Percentiles rank a stretch among this genome's conserved stretches.
Evolutionary conservation across 306 rosid species (phyloP).

Genomic region (Quercus gilva): DNA sequence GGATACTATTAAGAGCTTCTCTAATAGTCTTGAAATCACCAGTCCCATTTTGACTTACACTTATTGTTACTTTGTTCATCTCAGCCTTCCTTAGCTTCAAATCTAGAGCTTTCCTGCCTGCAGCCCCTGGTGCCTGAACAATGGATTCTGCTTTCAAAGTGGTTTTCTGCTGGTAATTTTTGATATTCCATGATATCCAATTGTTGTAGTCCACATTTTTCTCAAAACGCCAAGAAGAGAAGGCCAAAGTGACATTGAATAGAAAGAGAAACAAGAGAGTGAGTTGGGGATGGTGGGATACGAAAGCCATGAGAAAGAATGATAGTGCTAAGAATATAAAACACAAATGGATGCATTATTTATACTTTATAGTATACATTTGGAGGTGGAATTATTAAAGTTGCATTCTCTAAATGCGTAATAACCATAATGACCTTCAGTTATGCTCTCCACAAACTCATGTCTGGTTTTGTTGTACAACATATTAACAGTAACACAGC

Average conservation of each 20-base stretch:
- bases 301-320: slow-evolving; percentile 38
- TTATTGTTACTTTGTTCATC: slow-evolving; percentile 40
- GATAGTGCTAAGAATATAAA: not conserved
- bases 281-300: slow-evolving; percentile 9
- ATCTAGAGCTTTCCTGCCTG: slow-evolving; percentile 25
- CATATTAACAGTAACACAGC: too few relatives aligned
- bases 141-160: slow-evolving; percentile 13
- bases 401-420: not conserved
- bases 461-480: too few relatives aligned
- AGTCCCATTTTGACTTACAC: slow-evolving; percentile 43
- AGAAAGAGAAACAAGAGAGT: slow-evolving; percentile 26
- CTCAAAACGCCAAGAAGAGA: slow-evolving; percentile 21
- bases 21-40: slow-evolving; percentile 51
- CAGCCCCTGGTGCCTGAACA: not conserved
- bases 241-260: slow-evolving; percentile 1
- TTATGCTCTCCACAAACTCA: too few relatives aligned
- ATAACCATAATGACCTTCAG: slow-evolving; percentile 18
- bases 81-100: slow-evolving; percentile 44
- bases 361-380: not conserved
- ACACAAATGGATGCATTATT: not conserved
- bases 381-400: not conserved
- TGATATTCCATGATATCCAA: slow-evolving; percentile 58
- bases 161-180: slow-evolving; percentile 25
- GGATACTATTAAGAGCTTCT: slow-evolving; percentile 59
- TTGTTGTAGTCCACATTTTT: slow-evolving; percentile 30